These are phyloP conservation scores for Oenanthe sinensis DNA, from an alignment of 129 eudicot species.

Conservation along the genomic window DNA sequence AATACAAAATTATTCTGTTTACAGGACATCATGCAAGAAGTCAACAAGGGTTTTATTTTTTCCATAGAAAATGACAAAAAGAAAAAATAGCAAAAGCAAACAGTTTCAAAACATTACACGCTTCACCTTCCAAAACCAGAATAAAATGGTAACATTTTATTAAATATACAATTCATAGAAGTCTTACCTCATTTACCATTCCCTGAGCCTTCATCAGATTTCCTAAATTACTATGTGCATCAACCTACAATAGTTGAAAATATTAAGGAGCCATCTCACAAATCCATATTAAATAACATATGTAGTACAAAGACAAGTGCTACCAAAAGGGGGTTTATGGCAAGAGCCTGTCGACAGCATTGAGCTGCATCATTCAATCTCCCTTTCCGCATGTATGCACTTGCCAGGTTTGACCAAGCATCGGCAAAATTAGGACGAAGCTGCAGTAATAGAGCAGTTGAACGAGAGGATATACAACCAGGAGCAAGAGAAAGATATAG, in stretches of 20 bases:
- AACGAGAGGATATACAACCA: neutral
- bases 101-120: neutral
- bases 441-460: constrained; percentile 33
- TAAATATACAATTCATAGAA: neutral
- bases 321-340: constrained; percentile 89
- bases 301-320: neutral
- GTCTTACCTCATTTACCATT: constrained; percentile 68
- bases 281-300: neutral
- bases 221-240: constrained; percentile 97
- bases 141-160: neutral
- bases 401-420: constrained; percentile 99
- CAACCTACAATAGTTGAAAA: constrained; percentile 46
- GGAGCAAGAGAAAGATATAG: neutral
- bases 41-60: too few species aligned
- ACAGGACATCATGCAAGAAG: neutral
- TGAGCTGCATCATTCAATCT: constrained; percentile 86
- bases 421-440: constrained; percentile 98
- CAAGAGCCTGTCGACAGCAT: constrained; percentile 98
- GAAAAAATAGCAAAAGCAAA: neutral
- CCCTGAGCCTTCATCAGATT: constrained; percentile 99
- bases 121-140: constrained; percentile 1
- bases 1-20: neutral
- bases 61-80: neutral
- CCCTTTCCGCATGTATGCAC: constrained; percentile 97
- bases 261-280: neutral